Percentiles rank a stretch among this genome's conserved stretches.
These are phyloP conservation scores for Naematelia encephala DNA, from an alignment of 768 basidiomycete species.

Conservation along the genomic window DNA sequence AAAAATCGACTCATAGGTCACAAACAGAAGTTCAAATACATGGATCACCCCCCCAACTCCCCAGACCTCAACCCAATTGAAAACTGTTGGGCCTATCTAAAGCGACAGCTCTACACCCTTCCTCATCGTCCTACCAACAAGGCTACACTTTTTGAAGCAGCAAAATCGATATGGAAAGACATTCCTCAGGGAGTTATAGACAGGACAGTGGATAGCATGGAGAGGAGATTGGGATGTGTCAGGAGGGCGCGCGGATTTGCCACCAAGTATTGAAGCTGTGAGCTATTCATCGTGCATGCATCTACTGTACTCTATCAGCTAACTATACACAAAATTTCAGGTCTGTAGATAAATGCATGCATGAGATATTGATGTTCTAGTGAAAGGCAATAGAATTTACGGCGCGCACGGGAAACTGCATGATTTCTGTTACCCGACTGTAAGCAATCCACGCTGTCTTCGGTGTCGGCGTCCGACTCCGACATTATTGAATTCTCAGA, in stretches of 20 bases:
- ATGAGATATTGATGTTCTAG: no score
- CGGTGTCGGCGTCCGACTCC: no score
- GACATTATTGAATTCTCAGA: no score
- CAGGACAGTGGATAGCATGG: conserved; percentile 15
- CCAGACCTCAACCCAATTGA: conserved; percentile 24
- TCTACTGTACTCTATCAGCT: background rate
- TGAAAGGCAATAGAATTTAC: no score
- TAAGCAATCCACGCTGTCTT: no score
- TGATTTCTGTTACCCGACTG: no score
- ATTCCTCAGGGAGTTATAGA: conserved; percentile 11
- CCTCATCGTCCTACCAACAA: conserved; percentile 4
- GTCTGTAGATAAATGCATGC: conserved; percentile 1
- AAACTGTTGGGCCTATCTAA: conserved; percentile 13
- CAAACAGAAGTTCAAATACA: conserved; percentile 10
- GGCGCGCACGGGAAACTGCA: no score
- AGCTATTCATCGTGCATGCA: background rate
- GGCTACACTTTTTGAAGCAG: conserved; percentile 5
- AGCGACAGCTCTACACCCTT: conserved; percentile 2
- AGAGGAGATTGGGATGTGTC: conserved; percentile 9
- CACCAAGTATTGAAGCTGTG: conserved; percentile 12
- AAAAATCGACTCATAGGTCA: conserved; percentile 3
- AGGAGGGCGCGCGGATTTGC: conserved; percentile 7
- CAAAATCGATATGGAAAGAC: conserved; percentile 8
- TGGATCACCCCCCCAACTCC: conserved; percentile 13
- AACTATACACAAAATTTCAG: background rate